A percentile compares a stretch with the other conserved stretches of the same genome.
These are phyloP conservation scores for Naganishia onofrii DNA, from an alignment of 768 basidiomycete species.

Conservation along the genomic window DNA sequence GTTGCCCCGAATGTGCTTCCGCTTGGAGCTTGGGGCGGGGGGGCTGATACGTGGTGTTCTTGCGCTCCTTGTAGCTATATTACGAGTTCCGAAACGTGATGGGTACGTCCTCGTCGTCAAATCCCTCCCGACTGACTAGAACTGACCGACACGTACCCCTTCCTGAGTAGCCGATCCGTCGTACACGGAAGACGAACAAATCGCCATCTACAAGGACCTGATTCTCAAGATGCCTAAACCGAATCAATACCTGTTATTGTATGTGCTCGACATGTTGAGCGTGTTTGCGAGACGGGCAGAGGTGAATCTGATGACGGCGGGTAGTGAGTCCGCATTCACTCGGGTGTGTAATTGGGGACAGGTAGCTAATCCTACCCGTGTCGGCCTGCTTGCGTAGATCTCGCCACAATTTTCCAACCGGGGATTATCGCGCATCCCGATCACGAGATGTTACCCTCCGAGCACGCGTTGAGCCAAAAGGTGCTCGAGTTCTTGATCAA, in stretches of 20 bases:
- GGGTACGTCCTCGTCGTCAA: slow-evolving; percentile 18
- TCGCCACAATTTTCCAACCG: slow-evolving; percentile 95
- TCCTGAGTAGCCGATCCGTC: slow-evolving; percentile 63
- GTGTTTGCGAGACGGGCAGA: slow-evolving; percentile 89
- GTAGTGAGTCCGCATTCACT: slow-evolving; percentile 63
- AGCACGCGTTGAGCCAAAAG: slow-evolving; percentile 80
- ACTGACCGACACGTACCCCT: background rate
- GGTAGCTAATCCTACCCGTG: background rate
- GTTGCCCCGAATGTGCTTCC: too few species aligned
- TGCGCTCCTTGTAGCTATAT: slow-evolving; percentile 12
- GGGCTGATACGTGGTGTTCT: background rate
- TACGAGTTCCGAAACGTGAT: slow-evolving; percentile 42
- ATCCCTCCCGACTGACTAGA: too few species aligned
- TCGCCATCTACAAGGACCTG: slow-evolving; percentile 75
- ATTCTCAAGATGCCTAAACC: slow-evolving; percentile 79
- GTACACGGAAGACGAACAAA: slow-evolving; percentile 68
- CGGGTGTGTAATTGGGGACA: background rate
- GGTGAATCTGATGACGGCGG: slow-evolving; percentile 91
- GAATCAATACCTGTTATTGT: slow-evolving; percentile 93
- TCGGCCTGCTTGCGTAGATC: slow-evolving; percentile 60
- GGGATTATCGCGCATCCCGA: slow-evolving; percentile 84
- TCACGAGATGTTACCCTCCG: slow-evolving; percentile 79
- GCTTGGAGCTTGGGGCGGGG: slow-evolving; percentile 22
- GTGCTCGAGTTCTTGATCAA: slow-evolving; percentile 93
- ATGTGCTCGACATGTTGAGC: slow-evolving; percentile 90